phyloP scores from a whole-genome alignment of 2,329 filamentous ascomycete species.

The Chalaropsis thielavioides region DNA sequence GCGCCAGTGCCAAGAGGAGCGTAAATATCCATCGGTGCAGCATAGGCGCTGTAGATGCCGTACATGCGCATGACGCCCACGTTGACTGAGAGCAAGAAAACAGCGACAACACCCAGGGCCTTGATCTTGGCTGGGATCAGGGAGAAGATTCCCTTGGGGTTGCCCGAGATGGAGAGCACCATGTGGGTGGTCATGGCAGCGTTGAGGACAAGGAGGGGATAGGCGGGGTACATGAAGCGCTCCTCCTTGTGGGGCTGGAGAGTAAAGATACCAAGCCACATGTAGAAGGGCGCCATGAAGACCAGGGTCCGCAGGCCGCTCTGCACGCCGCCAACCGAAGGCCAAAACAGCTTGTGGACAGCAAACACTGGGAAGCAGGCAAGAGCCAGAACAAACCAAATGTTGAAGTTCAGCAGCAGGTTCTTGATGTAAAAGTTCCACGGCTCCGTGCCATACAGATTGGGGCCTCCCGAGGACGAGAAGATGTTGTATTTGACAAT shows the following conservation, averaged over 20 bases:
- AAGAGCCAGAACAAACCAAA: slow-evolving; percentile 78
- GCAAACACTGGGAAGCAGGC: slow-evolving; percentile 59
- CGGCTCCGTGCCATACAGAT: slow-evolving; percentile 89
- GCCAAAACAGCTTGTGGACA: slow-evolving; percentile 52
- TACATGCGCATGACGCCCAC: slow-evolving; percentile 57
- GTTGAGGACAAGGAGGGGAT: slow-evolving; percentile 80
- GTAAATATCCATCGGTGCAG: slow-evolving; percentile 62
- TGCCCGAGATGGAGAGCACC: slow-evolving; percentile 58
- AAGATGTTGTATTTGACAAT: slow-evolving; percentile 96
- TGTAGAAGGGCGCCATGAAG: slow-evolving; percentile 74
- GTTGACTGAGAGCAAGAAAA: slow-evolving; percentile 50
- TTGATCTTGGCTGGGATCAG: slow-evolving; percentile 66
- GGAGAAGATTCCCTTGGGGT: slow-evolving; percentile 51
- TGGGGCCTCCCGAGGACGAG: slow-evolving; percentile 62
- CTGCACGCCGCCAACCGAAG: slow-evolving; percentile 47
- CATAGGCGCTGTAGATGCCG: slow-evolving; percentile 69
- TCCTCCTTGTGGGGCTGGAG: slow-evolving; percentile 94
- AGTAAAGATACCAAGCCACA: slow-evolving; percentile 88
- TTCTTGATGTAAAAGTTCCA: slow-evolving; percentile 97
- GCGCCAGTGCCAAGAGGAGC: slow-evolving; percentile 45
- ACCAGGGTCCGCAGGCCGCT: slow-evolving; percentile 61
- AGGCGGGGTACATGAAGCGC: slow-evolving; percentile 94
- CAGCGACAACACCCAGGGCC: slow-evolving; percentile 43
- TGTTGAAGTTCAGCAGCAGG: slow-evolving; percentile 81
- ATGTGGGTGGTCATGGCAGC: slow-evolving; percentile 76